Evolutionary conservation across 768 basidiomycete species (phyloP).

Genomic region (Termitomyces bulborhizus): DNA sequence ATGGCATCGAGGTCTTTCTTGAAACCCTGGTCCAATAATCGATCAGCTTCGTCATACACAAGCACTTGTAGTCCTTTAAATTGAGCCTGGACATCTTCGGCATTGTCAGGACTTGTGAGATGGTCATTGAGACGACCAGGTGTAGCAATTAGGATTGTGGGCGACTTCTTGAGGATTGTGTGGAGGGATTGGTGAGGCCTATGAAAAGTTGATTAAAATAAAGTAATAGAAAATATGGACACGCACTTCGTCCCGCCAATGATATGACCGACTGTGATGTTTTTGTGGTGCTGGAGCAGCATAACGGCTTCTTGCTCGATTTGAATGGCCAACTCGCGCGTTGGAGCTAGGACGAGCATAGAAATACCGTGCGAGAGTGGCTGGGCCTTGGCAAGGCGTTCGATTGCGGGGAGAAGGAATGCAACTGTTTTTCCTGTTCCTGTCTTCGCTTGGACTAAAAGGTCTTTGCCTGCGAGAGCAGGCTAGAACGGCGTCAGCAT

Average conservation of each 20-base stretch:
- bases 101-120: slow-evolving; percentile 30
- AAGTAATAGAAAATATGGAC: not conserved
- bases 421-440: slow-evolving; percentile 47
- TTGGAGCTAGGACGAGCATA: slow-evolving; percentile 65
- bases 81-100: slow-evolving; percentile 14
- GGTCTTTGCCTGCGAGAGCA: slow-evolving; percentile 36
- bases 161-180: slow-evolving; percentile 21
- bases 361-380: slow-evolving; percentile 31
- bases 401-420: slow-evolving; percentile 74
- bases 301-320: slow-evolving; percentile 58
- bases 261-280: slow-evolving; percentile 36
- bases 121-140: slow-evolving; percentile 75
- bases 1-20: slow-evolving; percentile 63
- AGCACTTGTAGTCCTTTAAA: slow-evolving; percentile 36
- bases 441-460: slow-evolving; percentile 50
- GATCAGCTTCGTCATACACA: slow-evolving; percentile 71
- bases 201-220: not conserved
- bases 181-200: slow-evolving; percentile 6
- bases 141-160: slow-evolving; percentile 64
- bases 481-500: slow-evolving; percentile 17
- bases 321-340: slow-evolving; percentile 69
- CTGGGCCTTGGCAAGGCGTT: slow-evolving; percentile 45
- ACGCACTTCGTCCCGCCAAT: slow-evolving; percentile 52
- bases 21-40: slow-evolving; percentile 71
- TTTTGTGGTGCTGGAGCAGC: slow-evolving; percentile 31